Base-by-base conservation (phyloP, 177 flowering plant species). In the Tripterygium wilfordii region DNA sequence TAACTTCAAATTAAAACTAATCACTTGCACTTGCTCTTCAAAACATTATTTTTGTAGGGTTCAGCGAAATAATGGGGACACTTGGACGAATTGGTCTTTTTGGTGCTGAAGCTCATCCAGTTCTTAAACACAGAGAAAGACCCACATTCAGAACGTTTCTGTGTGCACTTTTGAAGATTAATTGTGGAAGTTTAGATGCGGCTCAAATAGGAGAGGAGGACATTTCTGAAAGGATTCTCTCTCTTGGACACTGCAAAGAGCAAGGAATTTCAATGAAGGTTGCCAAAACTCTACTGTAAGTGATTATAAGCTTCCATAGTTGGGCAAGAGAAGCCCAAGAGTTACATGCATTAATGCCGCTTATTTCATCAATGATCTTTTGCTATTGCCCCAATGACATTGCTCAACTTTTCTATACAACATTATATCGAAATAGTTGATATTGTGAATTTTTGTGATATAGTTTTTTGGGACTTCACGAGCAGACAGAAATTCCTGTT, bases 391-490 rank as follows among this genome's bases (percentile, higher is more conserved):
- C n/a, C n/a, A n/a, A n/a, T n/a, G n/a, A n/a, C n/a, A n/a, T n/a
- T n/a, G n/a, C n/a, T n/a, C n/a, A n/a, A n/a, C n/a, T n/a, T n/a
- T n/a, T n/a, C n/a, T n/a, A n/a, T n/a, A n/a, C n/a, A n/a, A n/a
- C n/a, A n/a, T n/a, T n/a, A n/a, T n/a, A n/a, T n/a, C n/a, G n/a
- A n/a, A n/a, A n/a, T n/a, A n/a, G n/a, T n/a, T n/a, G n/a, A n/a
- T n/a, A n/a, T n/a, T n/a, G n/a, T n/a, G n/a, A n/a, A n/a, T n/a
- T n/a, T n/a, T n/a, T n/a, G n/a, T n/a, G n/a, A n/a, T n/a, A n/a
- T 40, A 92, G 99, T 50, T 89, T 76, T 60, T 68, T 94, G 82
- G 99, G 99, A 56, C 72, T 86, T 41, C 66, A 66, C 10, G 96
- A 87, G 60, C 49, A 67, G 14, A 53, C 54, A n/a, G 81, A 79